These are phyloP conservation scores for Casuarina glauca DNA, from an alignment of 306 rosid genomes.

Conservation along the genomic window DNA sequence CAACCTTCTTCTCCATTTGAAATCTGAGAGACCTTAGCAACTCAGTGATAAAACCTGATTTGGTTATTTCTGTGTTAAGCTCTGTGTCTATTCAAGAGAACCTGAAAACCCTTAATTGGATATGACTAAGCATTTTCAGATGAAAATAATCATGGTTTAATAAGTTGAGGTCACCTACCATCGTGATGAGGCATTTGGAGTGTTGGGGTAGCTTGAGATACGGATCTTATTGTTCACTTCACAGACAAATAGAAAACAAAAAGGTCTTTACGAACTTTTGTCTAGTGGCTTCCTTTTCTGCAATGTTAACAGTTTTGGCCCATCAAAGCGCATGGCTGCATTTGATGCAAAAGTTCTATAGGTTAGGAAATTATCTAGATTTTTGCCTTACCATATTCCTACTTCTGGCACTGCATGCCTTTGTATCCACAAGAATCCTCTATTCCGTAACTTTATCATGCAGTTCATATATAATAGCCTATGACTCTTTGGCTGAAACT, in stretches of 20 bases:
- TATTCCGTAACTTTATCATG: neutral
- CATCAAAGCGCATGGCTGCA: neutral
- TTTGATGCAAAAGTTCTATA: neutral
- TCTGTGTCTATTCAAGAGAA: neutral
- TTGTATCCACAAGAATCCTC: no score
- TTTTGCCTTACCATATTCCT: neutral
- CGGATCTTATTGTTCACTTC: neutral
- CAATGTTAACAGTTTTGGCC: neutral
- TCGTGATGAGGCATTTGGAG: neutral
- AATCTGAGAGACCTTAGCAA: neutral
- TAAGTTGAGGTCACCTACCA: neutral
- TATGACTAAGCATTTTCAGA: neutral
- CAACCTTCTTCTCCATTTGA: neutral
- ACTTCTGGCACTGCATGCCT: neutral
- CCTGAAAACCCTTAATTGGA: neutral
- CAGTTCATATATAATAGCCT: constrained; percentile 4
- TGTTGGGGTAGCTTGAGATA: neutral
- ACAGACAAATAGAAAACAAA: neutral
- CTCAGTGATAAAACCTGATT: neutral
- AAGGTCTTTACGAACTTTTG: neutral
- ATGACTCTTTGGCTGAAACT: neutral
- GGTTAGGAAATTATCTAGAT: neutral
- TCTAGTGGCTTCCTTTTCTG: neutral
- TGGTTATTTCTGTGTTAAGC: neutral
- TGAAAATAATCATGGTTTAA: neutral